Evolutionary conservation across 352 stramenopile genomes (phyloP), one percentile per base, ranked within the genome.

Genomic region (Phytopythium oedochilum): DNA sequence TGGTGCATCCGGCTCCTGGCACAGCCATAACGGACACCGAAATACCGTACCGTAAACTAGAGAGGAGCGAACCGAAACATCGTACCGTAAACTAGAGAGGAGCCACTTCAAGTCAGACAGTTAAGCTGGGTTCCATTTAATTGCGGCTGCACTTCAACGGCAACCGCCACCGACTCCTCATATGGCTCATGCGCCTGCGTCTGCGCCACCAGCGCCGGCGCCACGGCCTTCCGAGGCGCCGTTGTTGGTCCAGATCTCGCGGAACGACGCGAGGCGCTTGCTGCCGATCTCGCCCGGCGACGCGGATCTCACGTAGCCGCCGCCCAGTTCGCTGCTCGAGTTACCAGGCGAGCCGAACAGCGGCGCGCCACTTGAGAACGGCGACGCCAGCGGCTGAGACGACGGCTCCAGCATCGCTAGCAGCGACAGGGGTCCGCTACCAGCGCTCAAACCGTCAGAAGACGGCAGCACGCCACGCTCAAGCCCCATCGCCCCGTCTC

Each of bases 201-300:
- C n/a, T n/a, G n/a, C n/a, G n/a, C n/a, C n/a, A n/a, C 3, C 5
- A 15, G 9, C 26, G 38, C n/a, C n/a, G 15, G 2, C 20, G 26
- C 17, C 25, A 11, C 23, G 12, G 15, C 26, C 43, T 36, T 25
- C 5, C 23, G 43, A 48, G 20, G 12, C 15, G 26, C 26, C 9
- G 6, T 11, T 10, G n/a, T 53, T 8, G 4, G 22, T 12, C 47
- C 47, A 53, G 12, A 53, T 53, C n/a, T 32, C 47, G 31, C 47
- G 47, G 31, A 31, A 53, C 10, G 47, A 53, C 11, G 47, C 47
- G 14, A 43, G 47, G 4, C 47, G 17, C 32, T 53, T 53, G 31
- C 31, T 53, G 11, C 47, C 47, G 29, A 53, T 53, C 47, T 39
- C 47, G 3, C 47, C 47, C 14, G 43, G 29, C 5, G 47, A 32